Evolutionary conservation across 805 yeast species (phyloP), one percentile per base, ranked within the genome.

Genomic region (Lachancea mirantina): DNA sequence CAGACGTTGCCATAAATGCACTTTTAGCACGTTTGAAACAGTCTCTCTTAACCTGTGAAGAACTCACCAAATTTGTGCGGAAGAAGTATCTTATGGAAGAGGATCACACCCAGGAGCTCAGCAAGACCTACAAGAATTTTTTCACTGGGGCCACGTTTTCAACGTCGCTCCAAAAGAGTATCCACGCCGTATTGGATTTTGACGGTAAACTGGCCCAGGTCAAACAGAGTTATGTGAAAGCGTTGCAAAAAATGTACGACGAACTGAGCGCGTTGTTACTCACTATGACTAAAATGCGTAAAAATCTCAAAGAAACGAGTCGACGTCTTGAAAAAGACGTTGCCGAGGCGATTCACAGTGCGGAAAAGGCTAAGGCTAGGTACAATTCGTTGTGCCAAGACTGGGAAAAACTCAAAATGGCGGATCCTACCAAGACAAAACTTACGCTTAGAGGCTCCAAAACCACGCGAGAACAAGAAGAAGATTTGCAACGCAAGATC

Each of bases 341-440:
- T 21, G 50, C 67, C 8, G 97, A 92, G 36, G 76, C 95, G 5
- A 88, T 87, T 30, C 64, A 67, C 35, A 72, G 74, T 26, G 96
- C 95, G 1, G 95, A 84, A 43, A 89, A 89, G 70, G 94, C 96
- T 10, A 84, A 82, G 56, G 46, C 63, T 21, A 77, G 76, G 53
- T 89, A 92, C 55, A 74, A 73, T 50, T 76, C 83, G 33, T 61
- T 87, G 16, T 85, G 96, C 49, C 81, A 77, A 34, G 97, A 92
- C 46, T 72, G 84, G 56, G 96, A 89, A 45, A 78, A 81, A 46
- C 68, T 87, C 26, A 76, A 80, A 50, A 69, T 76, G 26, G 71
- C 84, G 0, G 96, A 89, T 52, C 95, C 94, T 14, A 70, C 80
- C 36, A 84, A 82, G 57, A 84, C 84, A 46, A 80, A 82, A 41